phyloP scores from a whole-genome alignment of 2,329 filamentous ascomycete genomes.

The Hypoxylon sp. region DNA sequence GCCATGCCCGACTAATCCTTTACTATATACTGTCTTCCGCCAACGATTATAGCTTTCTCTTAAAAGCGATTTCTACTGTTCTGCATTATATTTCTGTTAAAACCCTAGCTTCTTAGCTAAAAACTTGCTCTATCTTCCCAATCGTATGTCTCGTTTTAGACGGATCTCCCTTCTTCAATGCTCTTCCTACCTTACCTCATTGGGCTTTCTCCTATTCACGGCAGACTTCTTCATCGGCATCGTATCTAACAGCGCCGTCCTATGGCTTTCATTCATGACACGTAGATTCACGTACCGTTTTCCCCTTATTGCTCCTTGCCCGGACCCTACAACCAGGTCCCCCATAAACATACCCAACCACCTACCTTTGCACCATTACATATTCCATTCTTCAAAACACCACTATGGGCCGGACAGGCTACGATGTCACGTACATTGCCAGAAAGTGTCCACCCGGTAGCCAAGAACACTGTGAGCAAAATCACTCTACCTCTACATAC shows the following conservation, averaged over 20 bases:
- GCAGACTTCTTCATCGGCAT: not conserved
- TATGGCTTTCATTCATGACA: not conserved
- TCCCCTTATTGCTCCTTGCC: not conserved
- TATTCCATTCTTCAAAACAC: not conserved
- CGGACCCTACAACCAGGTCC: not conserved
- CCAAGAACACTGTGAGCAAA: not conserved
- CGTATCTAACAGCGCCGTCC: not conserved
- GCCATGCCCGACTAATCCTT: not conserved
- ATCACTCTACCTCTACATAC: not conserved
- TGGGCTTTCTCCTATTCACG: not conserved
- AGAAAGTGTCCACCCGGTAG: not conserved
- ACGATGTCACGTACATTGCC: not conserved
- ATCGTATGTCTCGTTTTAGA: not conserved
- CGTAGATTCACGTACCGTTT: not conserved
- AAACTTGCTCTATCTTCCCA: not conserved
- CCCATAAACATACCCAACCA: not conserved
- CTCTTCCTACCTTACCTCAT: not conserved
- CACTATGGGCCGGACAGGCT: conserved; percentile 1
- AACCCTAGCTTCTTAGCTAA: not conserved
- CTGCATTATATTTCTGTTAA: not conserved
- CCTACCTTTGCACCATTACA: not conserved
- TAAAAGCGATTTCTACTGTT: not conserved
- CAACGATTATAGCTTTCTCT: not conserved
- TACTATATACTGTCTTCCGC: not conserved
- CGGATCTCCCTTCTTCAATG: not conserved